Base-by-base conservation (phyloP, 1,284 basidiomycete species). In the Ustilago shanxiensis region DNA sequence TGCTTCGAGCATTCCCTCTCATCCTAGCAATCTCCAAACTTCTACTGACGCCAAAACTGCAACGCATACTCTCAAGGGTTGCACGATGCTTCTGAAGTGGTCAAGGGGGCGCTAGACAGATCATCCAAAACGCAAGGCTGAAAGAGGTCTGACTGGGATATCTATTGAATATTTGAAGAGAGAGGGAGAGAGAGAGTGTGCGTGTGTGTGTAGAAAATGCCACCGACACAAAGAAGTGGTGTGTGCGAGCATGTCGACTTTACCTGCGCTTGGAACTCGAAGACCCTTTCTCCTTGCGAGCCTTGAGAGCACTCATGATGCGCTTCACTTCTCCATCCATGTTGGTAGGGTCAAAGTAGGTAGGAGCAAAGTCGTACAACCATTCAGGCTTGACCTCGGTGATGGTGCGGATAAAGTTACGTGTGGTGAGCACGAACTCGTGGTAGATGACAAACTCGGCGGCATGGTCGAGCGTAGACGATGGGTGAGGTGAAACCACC, bases 401-500 rank as follows among this genome's bases (percentile, higher is more conserved):
- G 22, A 96, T 93, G 0, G 93, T 97, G 44, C 96, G 91, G 82
- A 99, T 95, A 82, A 67, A 90, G 87, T 90, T 86, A 84, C 89
- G 88, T 10, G 95, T 95, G 14, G 96, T 99, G 72, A 98, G 88
- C 29, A 98, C 95, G 85, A 99, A 99, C 87, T 87, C 97, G 86
- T 99, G 97, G 89, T 97, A 99, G 45, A 98, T 87, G 16, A 98
- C 94, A 94, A 95, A 99, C 83, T 98, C 95, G 0, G 96, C 95
- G 66, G 92, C 92, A n/a, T 91, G 91, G 79, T 97, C 94, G 53
- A 99, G 88, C 29, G 95, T 95, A 74, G 94, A 96, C 6, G 93
- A 94, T 7, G 96, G 94, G 86, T 99, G 96, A n/a, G 98, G 88
- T n/a, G 89, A 89, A 8, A 98, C 95, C 45, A 93, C 90, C 88